Evolutionary conservation across 1,284 basidiomycete genomes (phyloP), one percentile per base, ranked within the genome.

Genomic region (Ustilago hordei): DNA sequence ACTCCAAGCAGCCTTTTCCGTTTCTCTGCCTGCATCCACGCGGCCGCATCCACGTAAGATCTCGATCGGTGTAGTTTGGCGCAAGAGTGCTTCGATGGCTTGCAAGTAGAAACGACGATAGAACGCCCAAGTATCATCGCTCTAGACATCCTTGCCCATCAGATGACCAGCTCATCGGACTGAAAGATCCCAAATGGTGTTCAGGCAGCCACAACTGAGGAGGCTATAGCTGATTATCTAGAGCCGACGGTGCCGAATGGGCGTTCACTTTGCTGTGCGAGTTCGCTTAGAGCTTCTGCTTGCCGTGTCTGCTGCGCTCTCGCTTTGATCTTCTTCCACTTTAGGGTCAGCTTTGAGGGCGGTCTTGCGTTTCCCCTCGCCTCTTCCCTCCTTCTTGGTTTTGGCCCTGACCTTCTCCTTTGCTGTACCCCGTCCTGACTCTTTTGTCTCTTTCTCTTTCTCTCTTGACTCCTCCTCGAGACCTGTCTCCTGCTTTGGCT

Each of bases 241-340:
- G 23, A 28, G n/a, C 41, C 7, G n/a, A 17, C n/a, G 13, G 17
- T 11, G n/a, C n/a, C n/a, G 9, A 15, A 15, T 45, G 15, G 35
- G 35, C 35, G n/a, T 23, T 58, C 56, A 58, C 28, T 43, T 58
- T 41, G 32, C 32, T 19, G 56, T 48, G 5, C 56, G 56, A 17
- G 48, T 8, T 8, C 61, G 54, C 38, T 59, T 65, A 4, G 63
- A 59, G 39, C 32, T 48, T 13, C 52, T 43, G 39, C 52, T 64
- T 13, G n/a, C 53, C 11, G n/a, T 31, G 9, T 32, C 28, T 8
- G 31, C 23, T 31, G 19, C 34, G 19, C n/a, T 45, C 41, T 64
- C 35, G 9, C 19, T 38, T 52, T 53, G n/a, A 4, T 19, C 35
- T 23, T 41, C 19, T n/a, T 55, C 17, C 11, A 19, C 47, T 38